These are phyloP conservation scores for Byssoonygena ceratinophila DNA, from an alignment of 2,329 filamentous ascomycete genomes.

Conservation along the genomic window DNA sequence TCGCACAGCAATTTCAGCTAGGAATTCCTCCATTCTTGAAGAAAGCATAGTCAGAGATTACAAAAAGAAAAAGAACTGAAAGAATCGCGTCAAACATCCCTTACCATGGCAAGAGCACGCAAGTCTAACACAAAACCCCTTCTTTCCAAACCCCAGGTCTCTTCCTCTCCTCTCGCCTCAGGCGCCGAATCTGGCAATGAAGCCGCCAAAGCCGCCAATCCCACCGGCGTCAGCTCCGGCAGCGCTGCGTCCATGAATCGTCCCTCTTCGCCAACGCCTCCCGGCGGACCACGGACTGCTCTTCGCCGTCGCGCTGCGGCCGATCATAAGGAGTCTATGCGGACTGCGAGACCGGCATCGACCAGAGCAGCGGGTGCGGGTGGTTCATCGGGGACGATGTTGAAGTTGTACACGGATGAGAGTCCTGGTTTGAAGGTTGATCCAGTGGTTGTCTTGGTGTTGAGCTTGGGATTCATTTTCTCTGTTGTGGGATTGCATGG, in stretches of 20 bases:
- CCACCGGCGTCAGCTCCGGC: slow-evolving; percentile 42
- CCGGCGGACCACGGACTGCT: slow-evolving; percentile 86
- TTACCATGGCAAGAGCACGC: slow-evolving; percentile 8
- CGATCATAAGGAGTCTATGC: slow-evolving; percentile 93
- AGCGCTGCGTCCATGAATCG: slow-evolving; percentile 60
- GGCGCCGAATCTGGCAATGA: slow-evolving; percentile 47
- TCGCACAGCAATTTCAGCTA: background rate
- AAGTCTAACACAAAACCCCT: slow-evolving; percentile 9
- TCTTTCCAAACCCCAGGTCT: slow-evolving; percentile 15
- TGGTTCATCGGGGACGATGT: slow-evolving; percentile 94
- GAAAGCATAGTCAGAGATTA: too few relatives aligned
- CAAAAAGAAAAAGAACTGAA: too few relatives aligned
- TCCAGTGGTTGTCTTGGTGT: slow-evolving; percentile 89
- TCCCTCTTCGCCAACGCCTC: slow-evolving; percentile 75
- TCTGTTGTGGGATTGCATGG: slow-evolving; percentile 94
- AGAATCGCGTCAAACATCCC: too few relatives aligned
- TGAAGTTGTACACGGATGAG: slow-evolving; percentile 98
- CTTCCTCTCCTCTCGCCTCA: slow-evolving; percentile 36
- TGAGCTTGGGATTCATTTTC: slow-evolving; percentile 97
- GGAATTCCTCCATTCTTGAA: background rate
- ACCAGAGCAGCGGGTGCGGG: slow-evolving; percentile 89
- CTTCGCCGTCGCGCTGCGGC: slow-evolving; percentile 91
- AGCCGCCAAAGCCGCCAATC: slow-evolving; percentile 33
- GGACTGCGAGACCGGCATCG: slow-evolving; percentile 84
- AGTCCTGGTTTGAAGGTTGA: slow-evolving; percentile 95